Evolutionary conservation across 129 eudicot genomes (phyloP), one percentile per base, ranked within the genome.

Genomic region (Flaveria bidentis): DNA sequence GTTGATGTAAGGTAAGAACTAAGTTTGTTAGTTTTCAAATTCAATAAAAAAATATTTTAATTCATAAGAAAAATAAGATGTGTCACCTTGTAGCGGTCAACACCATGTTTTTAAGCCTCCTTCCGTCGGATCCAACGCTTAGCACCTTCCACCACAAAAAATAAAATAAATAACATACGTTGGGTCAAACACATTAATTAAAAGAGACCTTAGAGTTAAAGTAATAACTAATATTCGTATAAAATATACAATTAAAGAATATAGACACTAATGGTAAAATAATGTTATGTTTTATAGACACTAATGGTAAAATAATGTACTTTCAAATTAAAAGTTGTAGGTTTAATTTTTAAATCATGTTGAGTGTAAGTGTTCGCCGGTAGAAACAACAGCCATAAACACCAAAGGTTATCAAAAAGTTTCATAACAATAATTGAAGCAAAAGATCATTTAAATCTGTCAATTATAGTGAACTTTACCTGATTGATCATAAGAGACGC

Each of bases 71-170:
- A 28, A 6, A 15, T n/a, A 36, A n/a, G 41, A 14, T 51, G 65
- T 3, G 20, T 49, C 33, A 89, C 97, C 97, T 85, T 41, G 97
- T 92, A 73, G 97, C 97, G 45, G 96, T 88, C 85, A 92, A 76
- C 13, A 92, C 91, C 76, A 89, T 61, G 42, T 86, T 86, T 79
- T 89, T 92, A 17, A 92, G 90, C 87, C 44, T 89, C 61, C 76
- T 84, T 75, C 77, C 86, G 7, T 82, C 88, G 2, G 92, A 88
- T 77, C 89, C 86, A 67, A 77, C 82, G 77, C 87, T 86, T 72
- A 92, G 66, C 77, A 92, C 89, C 97, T 92, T 72, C 67, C 64
- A 74, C 9, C 1, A 44, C 30, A 15, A 74, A 75, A 66, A 62
- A 44, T 14, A 77, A 13, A 2, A 71, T 20, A 8, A 23, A 41